Evolutionary conservation across 2,329 filamentous ascomycete genomes (phyloP).

Genomic region (Hortaea werneckii): DNA sequence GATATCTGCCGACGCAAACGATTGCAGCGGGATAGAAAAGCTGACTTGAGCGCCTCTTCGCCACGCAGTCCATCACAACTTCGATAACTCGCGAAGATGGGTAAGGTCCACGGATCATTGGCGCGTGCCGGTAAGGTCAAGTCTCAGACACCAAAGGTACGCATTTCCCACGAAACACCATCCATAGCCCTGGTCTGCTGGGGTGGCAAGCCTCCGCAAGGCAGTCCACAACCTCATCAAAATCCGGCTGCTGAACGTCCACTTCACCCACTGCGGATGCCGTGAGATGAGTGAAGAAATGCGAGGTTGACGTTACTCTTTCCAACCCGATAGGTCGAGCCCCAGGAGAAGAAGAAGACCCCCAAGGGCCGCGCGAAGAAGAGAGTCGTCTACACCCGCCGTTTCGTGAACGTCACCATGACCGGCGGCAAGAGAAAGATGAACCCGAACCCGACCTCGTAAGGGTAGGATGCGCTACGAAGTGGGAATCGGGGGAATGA

Average conservation of each 20-base stretch:
- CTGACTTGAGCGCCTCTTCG: too few relatives aligned
- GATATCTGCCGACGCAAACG: too few relatives aligned
- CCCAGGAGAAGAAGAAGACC: conserved; percentile 90
- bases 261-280: too few relatives aligned
- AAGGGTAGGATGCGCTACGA: not conserved
- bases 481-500: not conserved
- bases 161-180: conserved; percentile 22
- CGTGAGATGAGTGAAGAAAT: not conserved
- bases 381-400: conserved; percentile 90
- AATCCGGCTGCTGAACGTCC: too few relatives aligned
- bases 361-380: conserved; percentile 98
- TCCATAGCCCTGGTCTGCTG: not conserved
- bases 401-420: conserved; percentile 96
- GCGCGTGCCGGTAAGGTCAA: conserved; percentile 97
- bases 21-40: too few relatives aligned
- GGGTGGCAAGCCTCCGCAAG: too few relatives aligned
- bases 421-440: conserved; percentile 98
- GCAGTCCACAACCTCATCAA: too few relatives aligned
- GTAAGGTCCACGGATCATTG: conserved; percentile 89
- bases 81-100: conserved; percentile 52
- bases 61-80: too few relatives aligned
- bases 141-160: conserved; percentile 87
- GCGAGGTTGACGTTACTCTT: not conserved
- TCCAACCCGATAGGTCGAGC: conserved; percentile 53
- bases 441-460: conserved; percentile 72